Evolutionary conservation across 305 asterid species (phyloP).

Genomic region (Fraxinus sp.): DNA sequence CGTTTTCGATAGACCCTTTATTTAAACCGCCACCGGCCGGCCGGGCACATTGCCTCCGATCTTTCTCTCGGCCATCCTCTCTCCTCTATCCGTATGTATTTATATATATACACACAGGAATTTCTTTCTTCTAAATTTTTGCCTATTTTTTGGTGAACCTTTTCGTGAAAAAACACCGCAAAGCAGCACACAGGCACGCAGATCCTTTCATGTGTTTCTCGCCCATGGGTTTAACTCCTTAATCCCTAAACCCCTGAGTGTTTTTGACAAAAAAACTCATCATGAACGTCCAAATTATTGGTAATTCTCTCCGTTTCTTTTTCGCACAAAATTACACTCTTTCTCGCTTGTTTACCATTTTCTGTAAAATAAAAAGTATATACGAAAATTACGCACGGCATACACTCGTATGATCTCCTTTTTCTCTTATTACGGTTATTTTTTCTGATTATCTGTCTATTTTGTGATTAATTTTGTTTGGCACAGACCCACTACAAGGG

Average conservation of each 20-base stretch:
- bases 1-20: not conserved
- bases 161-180: not conserved
- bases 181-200: not conserved
- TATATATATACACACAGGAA: not conserved
- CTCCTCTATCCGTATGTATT: not conserved
- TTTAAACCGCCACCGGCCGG: not conserved
- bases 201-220: not conserved
- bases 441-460: not conserved
- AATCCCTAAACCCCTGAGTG: not conserved
- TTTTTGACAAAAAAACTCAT: not conserved
- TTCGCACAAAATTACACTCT: not conserved
- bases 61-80: not conserved
- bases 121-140: not conserved
- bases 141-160: not conserved
- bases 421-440: not conserved
- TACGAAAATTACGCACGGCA: not conserved
- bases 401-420: not conserved
- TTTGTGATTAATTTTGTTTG: not conserved
- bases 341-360: not conserved
- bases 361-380: not conserved
- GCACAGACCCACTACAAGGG: slow-evolving; percentile 84
- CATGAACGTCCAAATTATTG: slow-evolving; percentile 77
- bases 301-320: slow-evolving; percentile 26
- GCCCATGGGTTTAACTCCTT: not conserved
- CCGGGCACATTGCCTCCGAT: not conserved